Base-by-base conservation (phyloP, 1,139 yeast genomes). In the Suhomyces yuchorum region DNA sequence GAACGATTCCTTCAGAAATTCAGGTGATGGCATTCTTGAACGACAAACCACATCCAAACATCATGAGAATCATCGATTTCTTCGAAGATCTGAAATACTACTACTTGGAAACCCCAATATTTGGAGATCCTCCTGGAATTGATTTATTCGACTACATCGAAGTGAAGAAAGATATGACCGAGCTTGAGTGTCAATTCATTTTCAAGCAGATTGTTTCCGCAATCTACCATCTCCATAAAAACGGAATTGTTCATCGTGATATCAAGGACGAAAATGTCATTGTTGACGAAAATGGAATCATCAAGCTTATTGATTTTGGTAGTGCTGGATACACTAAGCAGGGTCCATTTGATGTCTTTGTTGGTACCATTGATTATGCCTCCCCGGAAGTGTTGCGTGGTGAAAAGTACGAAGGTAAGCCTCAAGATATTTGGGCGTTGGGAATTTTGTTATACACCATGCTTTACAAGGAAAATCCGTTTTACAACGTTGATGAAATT, bases 261-360 rank as follows among this genome's bases (percentile, higher is more conserved):
- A 88, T 93, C 56, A 93, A 93, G 64, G 99, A 93, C 65, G 99
- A 93, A 60, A 93, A 93, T 59, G 81, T 93, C 39, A 89, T 93
- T 57, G 87, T 93, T 42, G 97, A 93, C 60, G 82, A 82, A 49
- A 75, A 82, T 51, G 89, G 89, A 3, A 72, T 83, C 33, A 84
- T 90, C 49, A 92, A 92, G 65, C 73, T 93, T 51, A 93, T 93
- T 62, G 99, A 93, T 68, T 93, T 91, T 67, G 99, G 99, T 0
- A 85, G 96, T 47, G 96, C 97, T 1, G 96, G 97, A 0, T 89
- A 90, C 65, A 81, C 84, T 19, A 82, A 80, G 54, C 92, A 85
- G 67, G 98, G 98, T 0, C 98, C 98, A 3, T 93, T 92, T 68
- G 97, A 92, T 59, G 96, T 92, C 9, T 93, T 93, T 69, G 98